Conservation (phyloP, 2,329 filamentous ascomycete genomes). For the Phaeomoniella chlamydospora region DNA sequence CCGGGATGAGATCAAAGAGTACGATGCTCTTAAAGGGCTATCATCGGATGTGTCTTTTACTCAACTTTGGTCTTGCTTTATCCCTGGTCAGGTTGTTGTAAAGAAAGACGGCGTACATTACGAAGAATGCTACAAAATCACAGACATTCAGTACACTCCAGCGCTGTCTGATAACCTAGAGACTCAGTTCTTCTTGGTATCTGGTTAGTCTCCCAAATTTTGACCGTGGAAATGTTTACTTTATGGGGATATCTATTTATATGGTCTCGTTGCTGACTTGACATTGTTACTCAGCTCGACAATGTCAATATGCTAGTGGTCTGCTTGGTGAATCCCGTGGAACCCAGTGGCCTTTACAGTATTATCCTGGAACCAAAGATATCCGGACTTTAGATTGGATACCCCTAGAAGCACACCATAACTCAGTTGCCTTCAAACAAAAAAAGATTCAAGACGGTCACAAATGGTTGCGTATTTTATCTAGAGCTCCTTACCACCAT, state of each 20-base stretch:
- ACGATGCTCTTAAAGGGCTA: not conserved
- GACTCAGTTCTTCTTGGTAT: not conserved
- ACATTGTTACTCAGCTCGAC: not conserved
- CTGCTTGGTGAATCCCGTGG: not conserved
- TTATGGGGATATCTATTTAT: no score
- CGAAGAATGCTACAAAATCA: conserved; percentile 1
- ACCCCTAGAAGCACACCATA: not conserved
- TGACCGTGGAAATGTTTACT: no score
- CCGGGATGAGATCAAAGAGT: not conserved
- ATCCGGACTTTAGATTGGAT: conserved; percentile 1
- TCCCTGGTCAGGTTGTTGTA: not conserved
- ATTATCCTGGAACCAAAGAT: not conserved
- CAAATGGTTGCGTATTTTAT: not conserved
- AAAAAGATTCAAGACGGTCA: not conserved
- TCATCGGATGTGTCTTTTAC: not conserved
- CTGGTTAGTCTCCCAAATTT: not conserved
- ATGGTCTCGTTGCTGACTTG: not conserved
- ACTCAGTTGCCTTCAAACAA: not conserved
- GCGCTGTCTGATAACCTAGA: not conserved
- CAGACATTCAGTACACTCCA: not conserved
- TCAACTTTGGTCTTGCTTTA: not conserved
- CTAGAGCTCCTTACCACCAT: not conserved
- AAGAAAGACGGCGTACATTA: conserved; percentile 1
- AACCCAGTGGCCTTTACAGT: not conserved
- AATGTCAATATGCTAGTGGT: not conserved